Evolutionary conservation across 352 stramenopile genomes (phyloP).

Genomic region (Pythium biforme): DNA sequence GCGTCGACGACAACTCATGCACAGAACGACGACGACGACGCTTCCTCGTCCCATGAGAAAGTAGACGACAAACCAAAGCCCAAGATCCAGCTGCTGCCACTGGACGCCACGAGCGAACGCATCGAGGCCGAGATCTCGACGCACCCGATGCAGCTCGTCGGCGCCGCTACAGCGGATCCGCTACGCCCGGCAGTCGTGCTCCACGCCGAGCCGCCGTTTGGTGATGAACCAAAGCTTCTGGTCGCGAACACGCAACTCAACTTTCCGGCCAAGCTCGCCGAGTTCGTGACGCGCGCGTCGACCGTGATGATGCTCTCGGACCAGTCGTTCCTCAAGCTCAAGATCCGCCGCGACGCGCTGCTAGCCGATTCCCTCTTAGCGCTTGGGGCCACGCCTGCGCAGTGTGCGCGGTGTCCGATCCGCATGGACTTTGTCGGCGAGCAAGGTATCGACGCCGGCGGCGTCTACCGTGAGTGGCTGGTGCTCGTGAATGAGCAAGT

Average conservation of each 20-base stretch:
- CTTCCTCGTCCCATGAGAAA: neutral
- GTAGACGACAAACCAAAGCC: neutral
- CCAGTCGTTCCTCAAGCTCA: conserved; percentile 7
- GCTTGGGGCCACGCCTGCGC: neutral
- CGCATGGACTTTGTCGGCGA: conserved; percentile 74
- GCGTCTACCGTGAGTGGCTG: conserved; percentile 81
- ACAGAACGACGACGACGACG: too few relatives aligned
- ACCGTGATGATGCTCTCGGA: neutral
- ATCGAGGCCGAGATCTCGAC: neutral
- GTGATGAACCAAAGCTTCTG: neutral
- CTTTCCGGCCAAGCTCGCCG: conserved; percentile 18
- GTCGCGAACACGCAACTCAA: conserved; percentile 28
- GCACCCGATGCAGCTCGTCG: neutral
- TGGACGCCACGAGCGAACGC: neutral
- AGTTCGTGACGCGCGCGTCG: conserved; percentile 17
- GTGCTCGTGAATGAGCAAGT: conserved; percentile 52
- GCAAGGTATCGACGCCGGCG: conserved; percentile 65
- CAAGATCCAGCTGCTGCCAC: neutral
- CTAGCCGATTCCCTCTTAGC: conserved; percentile 16
- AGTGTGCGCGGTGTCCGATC: conserved; percentile 10
- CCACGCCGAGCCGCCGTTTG: neutral
- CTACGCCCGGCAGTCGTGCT: neutral
- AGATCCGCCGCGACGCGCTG: conserved; percentile 8
- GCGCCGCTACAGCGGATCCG: neutral
- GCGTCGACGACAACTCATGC: too few relatives aligned